A percentile compares a stretch with the other conserved stretches of the same genome.
Conservation (phyloP, 345 rosid species). For the Gossypium sturtianum region DNA sequence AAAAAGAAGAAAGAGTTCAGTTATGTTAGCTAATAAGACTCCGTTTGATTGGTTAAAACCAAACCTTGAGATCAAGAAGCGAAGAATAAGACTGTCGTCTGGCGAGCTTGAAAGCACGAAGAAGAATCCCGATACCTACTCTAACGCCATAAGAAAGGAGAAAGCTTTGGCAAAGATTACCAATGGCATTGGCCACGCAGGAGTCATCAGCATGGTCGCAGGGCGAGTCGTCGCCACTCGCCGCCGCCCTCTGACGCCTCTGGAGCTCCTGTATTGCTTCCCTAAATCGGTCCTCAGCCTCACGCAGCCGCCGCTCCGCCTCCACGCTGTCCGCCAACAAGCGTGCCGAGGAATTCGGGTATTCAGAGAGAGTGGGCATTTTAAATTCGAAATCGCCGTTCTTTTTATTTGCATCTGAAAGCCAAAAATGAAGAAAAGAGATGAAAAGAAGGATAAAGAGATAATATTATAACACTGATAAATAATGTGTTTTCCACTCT, state of each 20-base stretch:
- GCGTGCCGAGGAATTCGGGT: constrained; percentile 23
- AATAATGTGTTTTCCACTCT: too few relatives aligned
- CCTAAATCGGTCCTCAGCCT: constrained; percentile 95
- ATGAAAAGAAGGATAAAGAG: background rate
- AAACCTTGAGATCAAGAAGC: constrained; percentile 93
- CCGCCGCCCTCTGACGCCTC: constrained; percentile 61
- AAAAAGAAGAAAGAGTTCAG: background rate
- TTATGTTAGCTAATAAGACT: background rate
- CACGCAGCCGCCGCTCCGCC: constrained; percentile 60
- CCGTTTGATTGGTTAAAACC: background rate
- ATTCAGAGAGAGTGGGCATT: constrained; percentile 25
- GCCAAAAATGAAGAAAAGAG: background rate
- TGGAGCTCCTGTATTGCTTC: constrained; percentile 91
- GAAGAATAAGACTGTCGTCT: constrained; percentile 86
- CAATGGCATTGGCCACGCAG: constrained; percentile 94
- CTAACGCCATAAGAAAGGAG: constrained; percentile 94
- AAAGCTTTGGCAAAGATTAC: constrained; percentile 96
- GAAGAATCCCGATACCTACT: constrained; percentile 91
- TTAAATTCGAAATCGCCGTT: background rate
- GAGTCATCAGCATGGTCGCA: constrained; percentile 90
- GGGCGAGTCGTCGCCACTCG: constrained; percentile 38
- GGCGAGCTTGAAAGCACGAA: constrained; percentile 97
- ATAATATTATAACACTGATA: background rate
- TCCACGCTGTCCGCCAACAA: constrained; percentile 39
- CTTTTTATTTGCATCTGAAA: background rate